Percentiles rank a stretch among this genome's conserved stretches.
Evolutionary conservation across 176 grass and related monocot species (phyloP).

Genomic region (Rhipidocladum racemiflorum): DNA sequence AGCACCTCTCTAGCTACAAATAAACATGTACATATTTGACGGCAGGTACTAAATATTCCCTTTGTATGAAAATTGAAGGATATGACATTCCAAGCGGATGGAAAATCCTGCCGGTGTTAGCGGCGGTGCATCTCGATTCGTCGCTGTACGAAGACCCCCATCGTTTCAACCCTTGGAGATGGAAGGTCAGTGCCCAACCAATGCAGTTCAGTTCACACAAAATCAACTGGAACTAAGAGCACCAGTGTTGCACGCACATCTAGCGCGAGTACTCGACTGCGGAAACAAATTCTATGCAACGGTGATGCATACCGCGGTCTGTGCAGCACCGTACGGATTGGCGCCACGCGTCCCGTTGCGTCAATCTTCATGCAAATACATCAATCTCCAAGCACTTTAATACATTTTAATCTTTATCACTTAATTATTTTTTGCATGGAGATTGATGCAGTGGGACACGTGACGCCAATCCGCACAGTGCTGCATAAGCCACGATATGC

Average conservation of each 20-base stretch:
- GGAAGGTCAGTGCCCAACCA: slow-evolving; percentile 55
- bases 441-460: too few species aligned
- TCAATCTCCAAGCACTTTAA: too few species aligned
- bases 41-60: neutral
- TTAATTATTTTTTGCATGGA: too few species aligned
- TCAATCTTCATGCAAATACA: too few species aligned
- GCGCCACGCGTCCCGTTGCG: too few species aligned
- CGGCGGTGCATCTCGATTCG: slow-evolving; percentile 71
- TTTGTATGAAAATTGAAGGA: slow-evolving; percentile 40
- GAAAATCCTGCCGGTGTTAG: slow-evolving; percentile 79
- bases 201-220: neutral
- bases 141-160: slow-evolving; percentile 66
- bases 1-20: neutral
- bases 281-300: too few species aligned
- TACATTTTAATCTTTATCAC: too few species aligned
- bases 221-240: neutral
- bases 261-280: neutral
- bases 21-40: neutral
- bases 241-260: neutral
- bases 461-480: too few species aligned
- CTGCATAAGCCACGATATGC: too few species aligned
- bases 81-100: slow-evolving; percentile 78
- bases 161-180: slow-evolving; percentile 81
- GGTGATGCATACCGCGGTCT: too few species aligned
- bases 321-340: too few species aligned